Evolutionary conservation across 225 moss, liverwort and hornwort species (phyloP), one percentile per base, ranked within the genome.

Genomic region (Bryum argenteum): DNA sequence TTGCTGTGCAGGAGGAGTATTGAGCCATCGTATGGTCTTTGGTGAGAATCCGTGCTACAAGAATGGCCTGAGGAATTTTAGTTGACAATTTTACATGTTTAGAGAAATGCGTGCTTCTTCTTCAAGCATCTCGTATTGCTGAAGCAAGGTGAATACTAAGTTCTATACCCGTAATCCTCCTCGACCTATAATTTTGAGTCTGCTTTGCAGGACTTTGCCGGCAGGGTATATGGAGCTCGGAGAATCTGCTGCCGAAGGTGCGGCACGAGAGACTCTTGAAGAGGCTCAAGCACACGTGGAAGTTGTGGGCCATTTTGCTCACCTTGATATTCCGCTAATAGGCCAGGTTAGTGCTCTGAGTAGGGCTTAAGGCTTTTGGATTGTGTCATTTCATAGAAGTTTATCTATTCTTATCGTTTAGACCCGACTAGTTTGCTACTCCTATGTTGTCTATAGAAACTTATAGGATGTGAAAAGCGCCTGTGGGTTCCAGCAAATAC

Each of bases 221-320:
- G 94, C 94, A 51, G 98, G 98, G 18, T 98, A 89, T 67, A 92
- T 98, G 94, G 98, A 98, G 82, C 92, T 98, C 18, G 94, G 94
- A 20, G 98, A 98, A 71, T 98, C 98, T 33, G 92, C 98, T 73
- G 94, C 94, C 15, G 98, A 98, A 78, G 98, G 98, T 78, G 98
- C 98, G 58, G 94, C 87, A 10, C 87, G 98, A 66, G 98, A 98
- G 74, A 98, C 98, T 43, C 75, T 82, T 78, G 98, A 98, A 82
- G 98, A 98, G 87, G 94, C 98, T 81, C 88, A 73, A 61, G 98
- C 98, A 66, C 84, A 89, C 21, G 98, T 98, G 21, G 89, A 98
- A 80, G 76, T 98, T 55, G 63, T 92, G 37, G 76, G 89, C 71
- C 91, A 88, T 65, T 98, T 98, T 80, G 92, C 92, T 18, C 98